These are phyloP conservation scores for Termitomyces sp. DNA, from an alignment of 768 basidiomycete genomes.

Conservation along the genomic window DNA sequence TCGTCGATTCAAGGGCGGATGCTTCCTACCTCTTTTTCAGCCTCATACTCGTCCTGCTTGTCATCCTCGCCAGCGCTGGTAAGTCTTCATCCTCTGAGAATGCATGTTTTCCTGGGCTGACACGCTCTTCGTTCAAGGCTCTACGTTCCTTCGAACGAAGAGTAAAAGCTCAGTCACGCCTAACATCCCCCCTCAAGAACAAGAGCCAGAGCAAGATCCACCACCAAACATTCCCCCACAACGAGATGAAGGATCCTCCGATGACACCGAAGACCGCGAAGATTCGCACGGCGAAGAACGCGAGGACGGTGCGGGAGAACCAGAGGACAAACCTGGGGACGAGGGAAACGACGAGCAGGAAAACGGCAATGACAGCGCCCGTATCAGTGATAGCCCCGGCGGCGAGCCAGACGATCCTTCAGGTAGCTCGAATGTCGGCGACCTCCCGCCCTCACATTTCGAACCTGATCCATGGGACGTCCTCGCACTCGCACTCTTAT, in stretches of 20 bases:
- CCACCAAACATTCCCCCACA: not conserved
- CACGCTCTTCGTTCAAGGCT: not conserved
- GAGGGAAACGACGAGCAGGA: not conserved
- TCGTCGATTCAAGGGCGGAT: not conserved
- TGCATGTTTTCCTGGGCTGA: not conserved
- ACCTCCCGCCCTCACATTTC: not conserved
- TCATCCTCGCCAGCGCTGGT: not conserved
- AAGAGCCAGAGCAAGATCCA: not conserved
- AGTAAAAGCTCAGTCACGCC: not conserved
- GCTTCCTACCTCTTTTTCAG: not conserved
- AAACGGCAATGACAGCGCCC: not conserved
- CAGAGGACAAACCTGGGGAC: not conserved
- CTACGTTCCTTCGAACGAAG: not conserved
- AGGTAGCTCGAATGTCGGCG: not conserved
- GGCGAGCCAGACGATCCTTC: not conserved
- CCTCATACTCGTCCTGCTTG: not conserved
- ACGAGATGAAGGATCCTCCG: not conserved
- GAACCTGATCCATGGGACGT: not conserved
- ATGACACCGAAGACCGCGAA: not conserved
- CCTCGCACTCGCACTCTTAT: not conserved
- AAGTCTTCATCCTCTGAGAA: not conserved
- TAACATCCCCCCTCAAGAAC: not conserved
- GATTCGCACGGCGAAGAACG: not conserved
- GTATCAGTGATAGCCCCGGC: not conserved
- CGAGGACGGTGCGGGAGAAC: not conserved